A percentile compares a stretch with the other conserved stretches of the same genome.
These are phyloP conservation scores for Gonium pectorale DNA, from an alignment of 139 green algal genomes.

Conservation along the genomic window DNA sequence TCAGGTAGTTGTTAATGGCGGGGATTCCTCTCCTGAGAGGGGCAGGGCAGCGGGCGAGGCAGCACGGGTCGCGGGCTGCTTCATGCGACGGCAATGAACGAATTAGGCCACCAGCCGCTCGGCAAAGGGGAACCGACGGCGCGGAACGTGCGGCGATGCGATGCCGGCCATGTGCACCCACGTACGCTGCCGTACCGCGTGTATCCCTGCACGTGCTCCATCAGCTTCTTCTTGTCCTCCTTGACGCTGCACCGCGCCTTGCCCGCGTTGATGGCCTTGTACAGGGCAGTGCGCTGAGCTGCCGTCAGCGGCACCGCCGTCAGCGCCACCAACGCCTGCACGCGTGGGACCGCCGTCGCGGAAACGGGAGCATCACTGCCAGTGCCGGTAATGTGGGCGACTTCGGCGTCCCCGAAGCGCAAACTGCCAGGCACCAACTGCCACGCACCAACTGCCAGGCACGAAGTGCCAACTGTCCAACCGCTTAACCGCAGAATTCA, in stretches of 20 bases:
- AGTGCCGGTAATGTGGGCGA: no score
- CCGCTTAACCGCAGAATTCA: background rate
- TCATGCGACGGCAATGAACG: no score
- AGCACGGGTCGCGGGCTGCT: no score
- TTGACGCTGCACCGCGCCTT: constrained; percentile 23
- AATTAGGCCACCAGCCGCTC: no score
- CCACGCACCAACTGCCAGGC: no score
- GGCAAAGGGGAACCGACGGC: no score
- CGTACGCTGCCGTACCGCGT: constrained; percentile 19
- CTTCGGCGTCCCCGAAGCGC: no score
- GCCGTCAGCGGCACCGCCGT: background rate
- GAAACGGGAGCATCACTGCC: background rate
- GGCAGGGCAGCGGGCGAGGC: background rate
- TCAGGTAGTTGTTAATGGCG: constrained; percentile 40
- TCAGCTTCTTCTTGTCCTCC: constrained; percentile 39
- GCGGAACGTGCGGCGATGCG: no score
- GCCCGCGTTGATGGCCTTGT: background rate
- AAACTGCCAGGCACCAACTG: no score
- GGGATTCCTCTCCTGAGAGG: constrained; percentile 9
- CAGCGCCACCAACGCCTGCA: constrained; percentile 23
- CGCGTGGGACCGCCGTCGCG: background rate
- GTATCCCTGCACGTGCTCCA: constrained; percentile 25
- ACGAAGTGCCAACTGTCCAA: no score
- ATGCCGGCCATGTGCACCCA: no score
- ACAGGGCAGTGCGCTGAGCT: background rate